These are phyloP conservation scores for Penicillium mononematosum DNA, from an alignment of 495 filamentous ascomycete genomes.

Conservation along the genomic window DNA sequence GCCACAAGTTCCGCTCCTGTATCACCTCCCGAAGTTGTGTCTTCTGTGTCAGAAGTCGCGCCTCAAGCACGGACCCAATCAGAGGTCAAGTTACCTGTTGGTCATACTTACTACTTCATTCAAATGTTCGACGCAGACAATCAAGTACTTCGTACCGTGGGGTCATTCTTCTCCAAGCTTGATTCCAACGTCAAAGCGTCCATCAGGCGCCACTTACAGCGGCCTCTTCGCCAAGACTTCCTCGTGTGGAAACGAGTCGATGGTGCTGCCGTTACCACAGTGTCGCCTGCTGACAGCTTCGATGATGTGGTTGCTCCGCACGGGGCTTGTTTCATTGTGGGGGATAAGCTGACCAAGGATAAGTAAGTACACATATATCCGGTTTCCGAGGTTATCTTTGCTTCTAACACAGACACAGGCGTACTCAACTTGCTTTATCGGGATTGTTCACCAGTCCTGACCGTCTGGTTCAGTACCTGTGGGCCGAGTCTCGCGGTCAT, in stretches of 20 bases:
- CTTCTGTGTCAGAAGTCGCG: slow-evolving; percentile 1
- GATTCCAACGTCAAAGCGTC: slow-evolving; percentile 47
- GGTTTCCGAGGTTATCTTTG: background rate
- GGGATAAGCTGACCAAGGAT: slow-evolving; percentile 44
- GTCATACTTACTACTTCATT: slow-evolving; percentile 50
- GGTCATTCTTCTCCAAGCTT: slow-evolving; percentile 45
- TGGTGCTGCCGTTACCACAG: slow-evolving; percentile 38
- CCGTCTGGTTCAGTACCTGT: slow-evolving; percentile 47
- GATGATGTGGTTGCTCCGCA: slow-evolving; percentile 37
- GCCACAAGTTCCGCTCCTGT: slow-evolving; percentile 1
- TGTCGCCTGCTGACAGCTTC: slow-evolving; percentile 45
- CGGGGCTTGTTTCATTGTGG: slow-evolving; percentile 46
- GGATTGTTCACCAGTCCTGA: slow-evolving; percentile 48
- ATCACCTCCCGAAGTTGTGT: slow-evolving; percentile 3
- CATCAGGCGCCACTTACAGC: slow-evolving; percentile 41
- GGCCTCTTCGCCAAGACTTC: slow-evolving; percentile 41
- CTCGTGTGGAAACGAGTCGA: slow-evolving; percentile 48
- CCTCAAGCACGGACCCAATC: slow-evolving; percentile 8
- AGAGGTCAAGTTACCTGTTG: slow-evolving; percentile 30
- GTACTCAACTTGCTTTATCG: slow-evolving; percentile 35
- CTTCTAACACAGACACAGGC: slow-evolving; percentile 25
- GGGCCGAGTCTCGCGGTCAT: slow-evolving; percentile 44
- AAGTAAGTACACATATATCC: slow-evolving; percentile 24
- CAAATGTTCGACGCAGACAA: slow-evolving; percentile 52
- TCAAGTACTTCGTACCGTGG: slow-evolving; percentile 53